Evolutionary conservation across 2,329 filamentous ascomycete species (phyloP), one percentile per base, ranked within the genome.

Genomic region (Talaromyces sp.): DNA sequence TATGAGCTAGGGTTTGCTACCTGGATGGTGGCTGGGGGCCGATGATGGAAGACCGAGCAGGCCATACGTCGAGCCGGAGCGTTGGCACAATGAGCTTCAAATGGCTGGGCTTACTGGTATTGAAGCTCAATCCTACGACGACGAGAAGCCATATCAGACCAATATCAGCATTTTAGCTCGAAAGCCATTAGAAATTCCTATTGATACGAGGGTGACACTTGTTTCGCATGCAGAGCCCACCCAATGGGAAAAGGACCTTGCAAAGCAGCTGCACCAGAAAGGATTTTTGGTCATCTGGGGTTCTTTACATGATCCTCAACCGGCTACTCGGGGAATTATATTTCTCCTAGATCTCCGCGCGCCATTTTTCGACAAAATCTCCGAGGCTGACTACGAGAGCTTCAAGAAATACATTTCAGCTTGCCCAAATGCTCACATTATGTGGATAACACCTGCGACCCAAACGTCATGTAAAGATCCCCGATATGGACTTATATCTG

Each of bases 21-120:
- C 73, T 0, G 75, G 75, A 0, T 79, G 74, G 76, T 78, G 74
- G 75, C 61, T 68, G 3, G 70, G 71, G 3, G 58, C 29, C 5
- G 51, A 65, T 41, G 17, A 62, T n/a, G 64, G 66, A 7, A 60
- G 69, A 1, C 62, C n/a, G 60, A 11, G 29, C 53, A 27, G 24
- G 46, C 60, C 54, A n/a, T 29, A 21, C 43, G 55, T 46, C 11
- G 12, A 3, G 12, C 35, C 53, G 19, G 50, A 3, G 24, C 64
- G 35, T 11, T 74, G 71, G 71, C 61, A 70, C 43, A 32, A 35
- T 1, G 24, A 66, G 8, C 64, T 73, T 10, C 46, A 50, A 12
- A 53, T 61, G 14, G 56, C 63, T 14, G 66, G 65, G 1, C 66
- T 72, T 43, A 64, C 62, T 10, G 69, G 68, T 1, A 57, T 68